Evolutionary conservation across 1,284 basidiomycete genomes (phyloP).

Genomic region (Phellinidium pouzarii): DNA sequence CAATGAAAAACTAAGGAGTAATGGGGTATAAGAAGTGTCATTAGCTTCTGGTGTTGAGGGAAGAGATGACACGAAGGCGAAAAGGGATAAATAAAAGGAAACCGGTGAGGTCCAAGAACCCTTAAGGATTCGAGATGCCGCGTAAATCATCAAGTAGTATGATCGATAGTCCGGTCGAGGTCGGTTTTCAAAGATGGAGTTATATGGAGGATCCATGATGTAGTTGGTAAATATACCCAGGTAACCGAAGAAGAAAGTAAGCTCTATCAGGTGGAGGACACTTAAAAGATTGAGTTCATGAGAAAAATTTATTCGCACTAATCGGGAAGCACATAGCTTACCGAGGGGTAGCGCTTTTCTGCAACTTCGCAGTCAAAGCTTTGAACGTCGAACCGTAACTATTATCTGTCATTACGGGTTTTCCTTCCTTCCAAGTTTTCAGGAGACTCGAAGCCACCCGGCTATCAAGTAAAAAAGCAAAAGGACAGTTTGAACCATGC

Average conservation of each 20-base stretch:
- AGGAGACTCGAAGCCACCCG: constrained; percentile 35
- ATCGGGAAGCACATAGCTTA: not conserved
- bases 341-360: constrained; percentile 20
- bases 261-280: constrained; percentile 13
- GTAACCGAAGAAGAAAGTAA: constrained; percentile 4
- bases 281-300: not conserved
- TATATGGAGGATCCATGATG: constrained; percentile 1
- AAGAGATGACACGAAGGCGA: constrained; percentile 29
- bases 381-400: constrained; percentile 28
- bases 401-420: not conserved
- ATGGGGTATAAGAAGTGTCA: constrained; percentile 32
- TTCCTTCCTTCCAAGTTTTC: constrained; percentile 39
- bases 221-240: constrained; percentile 7
- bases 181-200: not conserved
- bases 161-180: constrained; percentile 3
- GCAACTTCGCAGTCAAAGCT: constrained; percentile 23
- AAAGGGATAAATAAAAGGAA: constrained; percentile 28
- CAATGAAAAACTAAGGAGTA: constrained; percentile 35
- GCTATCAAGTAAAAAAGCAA: constrained; percentile 34
- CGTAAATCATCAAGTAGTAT: constrained; percentile 10
- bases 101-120: constrained; percentile 19
- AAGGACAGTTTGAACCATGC: constrained; percentile 26
- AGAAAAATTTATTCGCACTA: not conserved
- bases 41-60: constrained; percentile 33
- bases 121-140: constrained; percentile 10